Base-by-base conservation (phyloP, 345 rosid species). In the Populus davidiana region DNA sequence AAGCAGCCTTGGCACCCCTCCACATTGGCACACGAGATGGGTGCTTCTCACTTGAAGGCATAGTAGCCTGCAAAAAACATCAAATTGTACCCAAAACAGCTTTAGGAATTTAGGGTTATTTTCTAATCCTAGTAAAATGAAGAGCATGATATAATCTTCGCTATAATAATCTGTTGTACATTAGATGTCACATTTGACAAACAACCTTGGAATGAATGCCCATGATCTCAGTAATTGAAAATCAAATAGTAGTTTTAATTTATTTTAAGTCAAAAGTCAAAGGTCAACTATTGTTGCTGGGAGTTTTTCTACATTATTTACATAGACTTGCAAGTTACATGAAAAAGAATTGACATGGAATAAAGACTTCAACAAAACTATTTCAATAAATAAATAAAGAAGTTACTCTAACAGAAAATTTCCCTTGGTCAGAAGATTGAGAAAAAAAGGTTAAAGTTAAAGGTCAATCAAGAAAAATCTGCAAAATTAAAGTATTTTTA, bases 11-110 rank as follows among this genome's bases (percentile, higher is more conserved):
- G 29, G 74, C 89, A 10, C 85, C 89, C 72, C 75, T 81, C 89
- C 89, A 80, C 89, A 86, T 86, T 2, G 85, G 85, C 67, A 75
- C 76, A 5, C 70, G 41, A 10, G 86, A 81, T 50, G 86, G 85
- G 54, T 78, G 81, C 39, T 80, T 62, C 64, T 75, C 79, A 67
- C 80, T 84, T 8, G 86, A 84, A 8, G 87, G 89, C 85, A 86
- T 77, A 2, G 88, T 86, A 9, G 83, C 89, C 89, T 86, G 71
- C 69, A 61, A 52, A 13, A 43, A 69, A 59, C 14, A 52, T 65
- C 39, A 65, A 16, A 5, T 31, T 0, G 12, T 2, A 23, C 64
- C 16, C 64, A 59, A n/a, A 9, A n/a, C 29, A 59, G 52, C 29
- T 23, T 4, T 23, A 59, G 16, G n/a, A 59, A 59, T n/a, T n/a